phyloP scores from a whole-genome alignment of 495 filamentous ascomycete genomes.

The Tuber umbilicatum region DNA sequence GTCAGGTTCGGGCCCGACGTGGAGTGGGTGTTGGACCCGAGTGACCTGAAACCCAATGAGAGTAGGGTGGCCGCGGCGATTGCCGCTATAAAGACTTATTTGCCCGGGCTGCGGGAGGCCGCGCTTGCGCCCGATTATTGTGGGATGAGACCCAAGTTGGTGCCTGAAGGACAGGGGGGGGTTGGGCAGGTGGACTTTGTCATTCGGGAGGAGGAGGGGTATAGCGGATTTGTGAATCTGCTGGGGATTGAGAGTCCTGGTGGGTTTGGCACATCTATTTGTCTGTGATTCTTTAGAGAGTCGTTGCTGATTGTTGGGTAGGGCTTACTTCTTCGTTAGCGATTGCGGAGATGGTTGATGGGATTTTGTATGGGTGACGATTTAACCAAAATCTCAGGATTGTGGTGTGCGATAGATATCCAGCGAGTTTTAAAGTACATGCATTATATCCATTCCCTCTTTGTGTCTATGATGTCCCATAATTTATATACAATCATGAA shows the following conservation, averaged over 20 bases:
- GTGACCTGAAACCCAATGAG: constrained; percentile 47
- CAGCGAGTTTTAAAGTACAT: neutral
- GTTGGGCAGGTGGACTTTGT: constrained; percentile 77
- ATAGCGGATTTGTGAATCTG: constrained; percentile 81
- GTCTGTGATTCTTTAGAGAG: neutral
- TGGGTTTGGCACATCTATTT: neutral
- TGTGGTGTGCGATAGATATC: neutral
- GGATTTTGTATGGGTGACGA: constrained; percentile 55
- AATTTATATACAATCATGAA: neutral
- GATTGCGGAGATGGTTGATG: constrained; percentile 76
- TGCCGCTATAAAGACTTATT: constrained; percentile 66
- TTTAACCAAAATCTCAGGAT: no score
- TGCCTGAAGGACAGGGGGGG: constrained; percentile 51
- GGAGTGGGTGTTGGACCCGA: constrained; percentile 72
- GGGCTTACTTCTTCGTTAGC: constrained; percentile 76
- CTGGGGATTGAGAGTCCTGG: constrained; percentile 94
- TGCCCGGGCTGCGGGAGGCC: constrained; percentile 61
- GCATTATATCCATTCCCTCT: constrained; percentile 1
- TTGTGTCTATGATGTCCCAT: neutral
- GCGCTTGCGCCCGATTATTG: constrained; percentile 78
- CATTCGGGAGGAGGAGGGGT: constrained; percentile 73
- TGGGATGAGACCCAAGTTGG: constrained; percentile 83
- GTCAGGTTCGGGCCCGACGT: constrained; percentile 93
- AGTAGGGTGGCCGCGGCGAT: constrained; percentile 61
- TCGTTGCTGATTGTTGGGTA: constrained; percentile 8